phyloP scores from a whole-genome alignment of 495 filamentous ascomycete genomes.

The Xylaria intraflava region DNA sequence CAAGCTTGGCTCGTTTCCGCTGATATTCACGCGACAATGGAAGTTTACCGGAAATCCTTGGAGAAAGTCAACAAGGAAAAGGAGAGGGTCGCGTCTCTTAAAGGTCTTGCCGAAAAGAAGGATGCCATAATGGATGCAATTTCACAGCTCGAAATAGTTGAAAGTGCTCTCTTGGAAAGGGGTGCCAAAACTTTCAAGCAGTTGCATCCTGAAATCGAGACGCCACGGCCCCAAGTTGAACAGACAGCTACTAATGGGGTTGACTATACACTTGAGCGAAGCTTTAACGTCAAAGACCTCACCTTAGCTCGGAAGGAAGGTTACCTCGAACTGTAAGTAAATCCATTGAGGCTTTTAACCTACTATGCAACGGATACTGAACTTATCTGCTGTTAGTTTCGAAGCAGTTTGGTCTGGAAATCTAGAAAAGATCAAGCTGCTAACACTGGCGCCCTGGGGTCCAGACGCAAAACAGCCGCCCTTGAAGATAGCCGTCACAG shows the following conservation, averaged over 20 bases:
- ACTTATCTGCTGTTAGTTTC: conserved; percentile 35
- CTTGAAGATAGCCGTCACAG: conserved; percentile 53
- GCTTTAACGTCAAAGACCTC: conserved; percentile 45
- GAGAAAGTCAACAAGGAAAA: conserved; percentile 29
- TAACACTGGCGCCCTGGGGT: conserved; percentile 41
- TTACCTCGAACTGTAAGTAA: conserved; percentile 48
- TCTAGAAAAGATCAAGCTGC: conserved; percentile 47
- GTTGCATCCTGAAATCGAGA: conserved; percentile 48
- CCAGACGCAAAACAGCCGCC: conserved; percentile 45
- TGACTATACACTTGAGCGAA: conserved; percentile 42
- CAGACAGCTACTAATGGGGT: neutral
- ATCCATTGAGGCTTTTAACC: neutral
- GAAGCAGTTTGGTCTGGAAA: conserved; percentile 67
- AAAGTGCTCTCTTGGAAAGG: conserved; percentile 43
- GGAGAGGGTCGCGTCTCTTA: conserved; percentile 10
- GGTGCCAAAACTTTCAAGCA: conserved; percentile 61
- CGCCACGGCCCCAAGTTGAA: neutral
- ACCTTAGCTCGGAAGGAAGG: conserved; percentile 45
- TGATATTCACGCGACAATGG: conserved; percentile 20
- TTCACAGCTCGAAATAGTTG: conserved; percentile 45
- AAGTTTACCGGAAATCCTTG: conserved; percentile 12
- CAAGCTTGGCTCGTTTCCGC: conserved; percentile 42
- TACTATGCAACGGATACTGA: neutral
- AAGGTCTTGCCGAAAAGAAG: conserved; percentile 46
- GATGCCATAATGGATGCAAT: conserved; percentile 42